Percentiles rank a stretch among this genome's conserved stretches.
Conservation (phyloP, 1,284 basidiomycete species). For the Ganoderma resinaceum region DNA sequence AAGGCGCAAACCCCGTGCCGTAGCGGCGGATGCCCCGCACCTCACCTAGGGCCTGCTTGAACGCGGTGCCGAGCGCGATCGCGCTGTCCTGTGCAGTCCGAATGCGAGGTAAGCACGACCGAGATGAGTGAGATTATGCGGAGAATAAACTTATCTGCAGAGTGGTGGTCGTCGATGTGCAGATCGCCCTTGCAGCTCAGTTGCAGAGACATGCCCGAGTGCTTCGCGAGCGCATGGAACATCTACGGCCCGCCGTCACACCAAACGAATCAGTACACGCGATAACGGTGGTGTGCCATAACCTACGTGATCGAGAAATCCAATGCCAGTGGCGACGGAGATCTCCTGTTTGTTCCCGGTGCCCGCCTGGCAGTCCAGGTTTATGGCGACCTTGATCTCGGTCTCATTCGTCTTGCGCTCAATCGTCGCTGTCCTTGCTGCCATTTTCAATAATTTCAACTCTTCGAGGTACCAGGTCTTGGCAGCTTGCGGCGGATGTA, state of each 20-base stretch:
- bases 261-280: not conserved
- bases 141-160: conserved; percentile 82
- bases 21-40: conserved; percentile 95
- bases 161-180: conserved; percentile 99
- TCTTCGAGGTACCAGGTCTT: not conserved
- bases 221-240: conserved; percentile 94
- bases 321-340: conserved; percentile 92
- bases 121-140: conserved; percentile 17
- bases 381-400: conserved; percentile 82
- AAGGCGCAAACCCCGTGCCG: conserved; percentile 95
- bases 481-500: not conserved
- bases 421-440: conserved; percentile 73
- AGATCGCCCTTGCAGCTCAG: conserved; percentile 95
- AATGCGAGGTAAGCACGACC: conserved; percentile 21
- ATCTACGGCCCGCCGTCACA: conserved; percentile 61
- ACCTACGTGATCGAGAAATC: conserved; percentile 96
- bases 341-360: conserved; percentile 74
- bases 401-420: conserved; percentile 95
- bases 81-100: conserved; percentile 83
- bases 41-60: conserved; percentile 96
- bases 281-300: too few relatives aligned
- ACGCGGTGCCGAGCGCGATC: conserved; percentile 91
- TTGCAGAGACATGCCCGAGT: conserved; percentile 89
- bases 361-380: conserved; percentile 84
- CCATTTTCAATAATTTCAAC: conserved; percentile 41